phyloP scores from a whole-genome alignment of 495 filamentous ascomycete genomes.

The Coniosporium apollinis region DNA sequence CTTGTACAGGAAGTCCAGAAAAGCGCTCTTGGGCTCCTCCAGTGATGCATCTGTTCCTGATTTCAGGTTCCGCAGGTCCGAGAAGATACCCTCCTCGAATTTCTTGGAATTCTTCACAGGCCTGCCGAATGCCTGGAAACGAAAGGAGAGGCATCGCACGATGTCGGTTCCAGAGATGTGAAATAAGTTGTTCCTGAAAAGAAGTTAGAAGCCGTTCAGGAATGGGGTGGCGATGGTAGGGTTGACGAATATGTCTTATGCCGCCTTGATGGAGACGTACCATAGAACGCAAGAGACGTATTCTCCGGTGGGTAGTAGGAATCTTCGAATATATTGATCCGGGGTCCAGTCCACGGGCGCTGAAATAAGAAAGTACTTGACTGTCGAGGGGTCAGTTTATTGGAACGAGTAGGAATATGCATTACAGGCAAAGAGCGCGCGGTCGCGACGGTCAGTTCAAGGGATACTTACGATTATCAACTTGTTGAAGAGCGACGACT shows the following conservation, averaged over 20 bases:
- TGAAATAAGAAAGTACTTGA: constrained; percentile 99
- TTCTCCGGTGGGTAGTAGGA: constrained; percentile 90
- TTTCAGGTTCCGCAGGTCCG: constrained; percentile 93
- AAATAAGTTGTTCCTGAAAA: constrained; percentile 85
- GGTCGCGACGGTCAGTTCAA: background rate
- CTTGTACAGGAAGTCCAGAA: constrained; percentile 98
- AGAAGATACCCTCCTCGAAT: constrained; percentile 99
- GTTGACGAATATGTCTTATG: too few relatives aligned
- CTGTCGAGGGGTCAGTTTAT: constrained; percentile 30
- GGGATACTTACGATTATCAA: constrained; percentile 75
- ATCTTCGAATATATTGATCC: constrained; percentile 91
- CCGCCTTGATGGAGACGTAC: constrained; percentile 40
- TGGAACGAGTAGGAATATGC: background rate
- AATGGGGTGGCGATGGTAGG: too few relatives aligned
- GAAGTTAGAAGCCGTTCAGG: constrained; percentile 9
- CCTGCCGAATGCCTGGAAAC: constrained; percentile 95
- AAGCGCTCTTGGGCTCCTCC: constrained; percentile 95
- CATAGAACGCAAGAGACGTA: constrained; percentile 97
- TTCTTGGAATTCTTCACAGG: constrained; percentile 99
- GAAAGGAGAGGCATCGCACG: constrained; percentile 91
- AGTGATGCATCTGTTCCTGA: constrained; percentile 97
- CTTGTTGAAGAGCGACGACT: constrained; percentile 93
- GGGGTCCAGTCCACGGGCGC: constrained; percentile 95
- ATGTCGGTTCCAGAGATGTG: constrained; percentile 99
- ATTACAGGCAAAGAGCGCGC: too few relatives aligned